Evolutionary conservation across 768 basidiomycete species (phyloP).

Genomic region (Xanthoconium purpureum): DNA sequence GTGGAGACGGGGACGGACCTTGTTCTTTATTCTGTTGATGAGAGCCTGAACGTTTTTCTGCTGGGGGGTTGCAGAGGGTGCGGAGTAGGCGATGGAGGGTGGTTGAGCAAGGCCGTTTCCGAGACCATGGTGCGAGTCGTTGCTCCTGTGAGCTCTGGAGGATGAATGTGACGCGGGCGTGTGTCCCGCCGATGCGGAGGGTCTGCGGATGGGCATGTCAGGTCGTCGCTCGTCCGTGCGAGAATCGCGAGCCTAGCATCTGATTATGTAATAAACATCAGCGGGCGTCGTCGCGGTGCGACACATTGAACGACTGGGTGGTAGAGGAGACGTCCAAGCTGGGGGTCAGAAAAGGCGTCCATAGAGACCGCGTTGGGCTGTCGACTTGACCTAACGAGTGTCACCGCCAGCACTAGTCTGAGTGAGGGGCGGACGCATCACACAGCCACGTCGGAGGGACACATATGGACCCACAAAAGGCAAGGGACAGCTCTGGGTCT

Average conservation of each 20-base stretch:
- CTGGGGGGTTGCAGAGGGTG: conserved; percentile 54
- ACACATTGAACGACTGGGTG: no score
- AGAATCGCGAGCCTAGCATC: conserved; percentile 9
- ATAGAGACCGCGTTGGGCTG: background rate
- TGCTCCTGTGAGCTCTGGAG: conserved; percentile 57
- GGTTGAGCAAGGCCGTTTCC: conserved; percentile 33
- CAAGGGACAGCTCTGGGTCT: conserved; percentile 10
- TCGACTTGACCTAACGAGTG: background rate
- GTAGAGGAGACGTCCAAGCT: no score
- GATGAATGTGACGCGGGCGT: conserved; percentile 33
- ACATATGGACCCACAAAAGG: conserved; percentile 41
- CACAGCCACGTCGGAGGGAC: conserved; percentile 40
- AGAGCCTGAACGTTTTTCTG: conserved; percentile 80
- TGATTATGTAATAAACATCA: conserved; percentile 1
- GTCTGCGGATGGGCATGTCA: conserved; percentile 53
- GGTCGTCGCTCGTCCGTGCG: conserved; percentile 16
- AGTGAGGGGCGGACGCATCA: background rate
- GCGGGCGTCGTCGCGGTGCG: no score
- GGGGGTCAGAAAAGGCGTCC: no score
- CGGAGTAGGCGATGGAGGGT: conserved; percentile 37
- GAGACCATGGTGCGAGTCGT: conserved; percentile 54
- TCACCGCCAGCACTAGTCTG: background rate
- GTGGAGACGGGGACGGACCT: conserved; percentile 44
- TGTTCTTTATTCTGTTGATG: conserved; percentile 77
- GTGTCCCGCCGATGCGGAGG: conserved; percentile 56